These are phyloP conservation scores for Mortierella sp. DNA, from an alignment of 371 early-diverging fungal genomes.

Conservation along the genomic window DNA sequence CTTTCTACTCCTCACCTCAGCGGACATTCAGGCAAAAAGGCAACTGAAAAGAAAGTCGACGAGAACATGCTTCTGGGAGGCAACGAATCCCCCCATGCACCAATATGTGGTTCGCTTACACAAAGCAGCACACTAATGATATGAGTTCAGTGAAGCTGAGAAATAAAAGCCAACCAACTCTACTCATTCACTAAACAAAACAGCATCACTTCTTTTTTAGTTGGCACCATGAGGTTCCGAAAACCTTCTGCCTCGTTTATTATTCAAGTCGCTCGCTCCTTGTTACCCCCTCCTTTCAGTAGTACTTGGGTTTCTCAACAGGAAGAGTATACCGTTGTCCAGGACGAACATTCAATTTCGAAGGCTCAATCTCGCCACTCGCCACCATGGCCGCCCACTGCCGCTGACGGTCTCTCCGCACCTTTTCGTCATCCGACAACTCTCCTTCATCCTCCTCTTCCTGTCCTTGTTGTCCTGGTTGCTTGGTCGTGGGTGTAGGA, in stretches of 20 bases:
- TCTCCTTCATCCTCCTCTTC: neutral
- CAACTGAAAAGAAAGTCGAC: no score
- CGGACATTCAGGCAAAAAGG: no score
- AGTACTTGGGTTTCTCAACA: conserved; percentile 39
- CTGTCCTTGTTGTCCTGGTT: neutral
- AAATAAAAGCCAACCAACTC: neutral
- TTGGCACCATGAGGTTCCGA: no score
- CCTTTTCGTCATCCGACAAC: conserved; percentile 13
- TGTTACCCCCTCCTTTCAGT: neutral
- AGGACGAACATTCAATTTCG: neutral
- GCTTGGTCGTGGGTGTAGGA: neutral
- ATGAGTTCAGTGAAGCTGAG: neutral
- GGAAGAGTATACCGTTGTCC: conserved; percentile 39
- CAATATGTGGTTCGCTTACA: no score
- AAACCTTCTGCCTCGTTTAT: no score
- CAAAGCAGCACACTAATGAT: no score
- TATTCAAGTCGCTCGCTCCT: no score
- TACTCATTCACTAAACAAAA: neutral
- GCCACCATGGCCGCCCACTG: conserved; percentile 20
- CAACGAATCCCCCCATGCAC: no score
- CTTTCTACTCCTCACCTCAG: no score
- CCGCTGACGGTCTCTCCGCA: conserved; percentile 10
- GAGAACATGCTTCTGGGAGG: no score
- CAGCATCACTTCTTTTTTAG: no score
- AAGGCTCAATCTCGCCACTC: conserved; percentile 18